phyloP scores from a whole-genome alignment of 331 rosid species.

The Prunus yedoensis region DNA sequence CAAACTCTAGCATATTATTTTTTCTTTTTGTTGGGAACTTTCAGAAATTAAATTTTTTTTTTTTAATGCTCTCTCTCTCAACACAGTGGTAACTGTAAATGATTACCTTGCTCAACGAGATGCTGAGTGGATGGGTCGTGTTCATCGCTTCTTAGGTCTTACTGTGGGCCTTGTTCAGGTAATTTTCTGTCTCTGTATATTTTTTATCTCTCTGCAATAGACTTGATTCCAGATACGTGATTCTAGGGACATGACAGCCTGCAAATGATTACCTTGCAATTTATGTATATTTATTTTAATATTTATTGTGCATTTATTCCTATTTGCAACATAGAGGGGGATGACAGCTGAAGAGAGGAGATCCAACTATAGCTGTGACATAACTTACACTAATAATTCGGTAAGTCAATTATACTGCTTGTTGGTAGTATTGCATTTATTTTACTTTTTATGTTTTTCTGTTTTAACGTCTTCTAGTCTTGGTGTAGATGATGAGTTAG shows the following conservation, averaged over 20 bases:
- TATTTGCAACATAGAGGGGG: slow-evolving; percentile 61
- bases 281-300: slow-evolving; percentile 20
- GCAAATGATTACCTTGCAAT: background rate
- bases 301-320: slow-evolving; percentile 17
- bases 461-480: background rate
- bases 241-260: slow-evolving; percentile 10
- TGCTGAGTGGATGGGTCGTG: slow-evolving; percentile 99
- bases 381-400: slow-evolving; percentile 91
- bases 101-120: slow-evolving; percentile 98
- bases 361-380: slow-evolving; percentile 78
- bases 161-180: slow-evolving; percentile 97
- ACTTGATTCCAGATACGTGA: slow-evolving; percentile 1
- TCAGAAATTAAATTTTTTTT: slow-evolving; percentile 12
- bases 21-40: background rate
- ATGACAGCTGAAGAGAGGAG: slow-evolving; percentile 69
- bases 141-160: slow-evolving; percentile 91
- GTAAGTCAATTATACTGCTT: slow-evolving; percentile 47
- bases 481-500: background rate
- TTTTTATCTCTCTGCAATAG: slow-evolving; percentile 16
- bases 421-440: background rate
- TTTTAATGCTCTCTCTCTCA: background rate
- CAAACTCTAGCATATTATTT: background rate
- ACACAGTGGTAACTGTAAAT: slow-evolving; percentile 86
- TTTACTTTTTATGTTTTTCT: background rate
- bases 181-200: slow-evolving; percentile 17